These are phyloP conservation scores for Capniomyces stellatus DNA, from an alignment of 371 early-diverging fungal genomes.

Conservation along the genomic window DNA sequence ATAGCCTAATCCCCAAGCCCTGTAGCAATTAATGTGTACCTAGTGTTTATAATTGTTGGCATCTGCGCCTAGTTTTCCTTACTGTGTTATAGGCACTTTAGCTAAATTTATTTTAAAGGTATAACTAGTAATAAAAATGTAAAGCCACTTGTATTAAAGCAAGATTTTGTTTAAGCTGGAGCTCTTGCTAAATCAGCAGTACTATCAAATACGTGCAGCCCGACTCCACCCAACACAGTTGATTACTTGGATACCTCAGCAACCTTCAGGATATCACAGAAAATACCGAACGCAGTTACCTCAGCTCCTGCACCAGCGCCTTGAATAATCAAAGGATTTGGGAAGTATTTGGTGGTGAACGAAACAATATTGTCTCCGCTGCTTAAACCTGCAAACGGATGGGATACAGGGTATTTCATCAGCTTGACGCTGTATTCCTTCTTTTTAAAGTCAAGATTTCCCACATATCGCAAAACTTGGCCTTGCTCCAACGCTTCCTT, in stretches of 20 bases:
- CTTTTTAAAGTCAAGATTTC: slow-evolving; percentile 56
- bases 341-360: slow-evolving; percentile 83
- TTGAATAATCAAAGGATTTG: slow-evolving; percentile 82
- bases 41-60: no score
- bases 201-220: no score
- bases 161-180: no score
- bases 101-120: no score
- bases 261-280: slow-evolving; percentile 70
- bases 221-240: no score
- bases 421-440: slow-evolving; percentile 60
- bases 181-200: no score
- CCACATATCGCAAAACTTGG: slow-evolving; percentile 85
- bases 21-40: not conserved
- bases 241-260: no score
- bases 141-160: no score
- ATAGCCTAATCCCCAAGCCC: slow-evolving; percentile 5
- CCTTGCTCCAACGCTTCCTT: slow-evolving; percentile 44
- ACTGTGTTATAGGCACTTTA: no score
- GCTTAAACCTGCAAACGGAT: slow-evolving; percentile 87
- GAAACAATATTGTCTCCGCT: slow-evolving; percentile 94
- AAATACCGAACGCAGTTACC: slow-evolving; percentile 94
- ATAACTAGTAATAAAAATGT: no score
- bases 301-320: slow-evolving; percentile 93
- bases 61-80: no score
- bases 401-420: slow-evolving; percentile 58